Percentiles rank a stretch among this genome's conserved stretches.
Conservation (phyloP, 2,329 filamentous ascomycete species). For the Cytospora piceicola region DNA sequence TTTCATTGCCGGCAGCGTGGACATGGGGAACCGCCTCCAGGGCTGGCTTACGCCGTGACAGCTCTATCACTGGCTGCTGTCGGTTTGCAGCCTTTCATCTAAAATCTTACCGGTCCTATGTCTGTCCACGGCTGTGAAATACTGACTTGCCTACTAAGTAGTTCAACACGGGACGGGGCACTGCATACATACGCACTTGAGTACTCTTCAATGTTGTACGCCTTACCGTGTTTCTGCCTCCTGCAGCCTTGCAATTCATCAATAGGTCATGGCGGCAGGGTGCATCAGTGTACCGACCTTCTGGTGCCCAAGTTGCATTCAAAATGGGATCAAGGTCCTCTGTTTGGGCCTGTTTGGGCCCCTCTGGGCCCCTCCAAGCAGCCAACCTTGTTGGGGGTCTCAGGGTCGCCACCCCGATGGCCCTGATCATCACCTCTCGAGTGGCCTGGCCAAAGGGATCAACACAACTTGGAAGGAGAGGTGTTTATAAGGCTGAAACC, state of each 20-base stretch:
- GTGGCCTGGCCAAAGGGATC: constrained; percentile 9
- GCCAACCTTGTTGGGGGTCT: neutral
- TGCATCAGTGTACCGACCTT: constrained; percentile 9
- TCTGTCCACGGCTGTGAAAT: neutral
- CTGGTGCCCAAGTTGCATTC: constrained; percentile 18
- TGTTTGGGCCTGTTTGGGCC: too few species aligned
- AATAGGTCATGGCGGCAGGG: constrained; percentile 17
- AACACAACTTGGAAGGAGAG: neutral
- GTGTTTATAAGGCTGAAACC: constrained; percentile 23
- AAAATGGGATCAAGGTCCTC: neutral
- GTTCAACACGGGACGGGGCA: neutral
- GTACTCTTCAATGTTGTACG: too few species aligned
- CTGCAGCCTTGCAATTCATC: constrained; percentile 11
- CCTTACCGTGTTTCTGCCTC: constrained; percentile 4
- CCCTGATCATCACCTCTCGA: neutral
- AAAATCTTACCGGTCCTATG: too few species aligned
- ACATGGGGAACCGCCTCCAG: neutral
- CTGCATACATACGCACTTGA: neutral
- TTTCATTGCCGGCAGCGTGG: neutral
- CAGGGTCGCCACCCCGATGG: neutral
- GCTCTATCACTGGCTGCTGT: neutral
- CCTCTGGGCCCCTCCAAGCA: neutral
- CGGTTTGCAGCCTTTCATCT: neutral
- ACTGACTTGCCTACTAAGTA: too few species aligned
- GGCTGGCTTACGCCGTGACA: constrained; percentile 19